phyloP scores from a whole-genome alignment of 2,329 filamentous ascomycete species.

The Neophaeococcomyces mojaviensis region DNA sequence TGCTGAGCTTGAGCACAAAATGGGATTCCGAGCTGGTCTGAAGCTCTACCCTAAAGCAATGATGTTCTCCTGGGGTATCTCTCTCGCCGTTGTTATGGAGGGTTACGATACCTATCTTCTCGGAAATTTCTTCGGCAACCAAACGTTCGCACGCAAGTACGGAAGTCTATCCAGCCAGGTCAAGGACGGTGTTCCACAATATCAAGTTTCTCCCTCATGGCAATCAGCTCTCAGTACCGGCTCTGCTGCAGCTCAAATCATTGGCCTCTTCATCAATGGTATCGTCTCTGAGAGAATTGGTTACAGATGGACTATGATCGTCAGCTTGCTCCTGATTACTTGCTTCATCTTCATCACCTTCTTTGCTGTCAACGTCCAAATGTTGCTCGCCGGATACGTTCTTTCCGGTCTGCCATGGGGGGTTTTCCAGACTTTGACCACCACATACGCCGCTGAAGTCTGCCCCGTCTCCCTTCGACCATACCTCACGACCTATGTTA shows the following conservation, averaged over 20 bases:
- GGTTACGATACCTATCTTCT: slow-evolving; percentile 24
- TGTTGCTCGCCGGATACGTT: slow-evolving; percentile 31
- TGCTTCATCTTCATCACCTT: slow-evolving; percentile 33
- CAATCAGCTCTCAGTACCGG: slow-evolving; percentile 37
- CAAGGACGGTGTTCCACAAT: slow-evolving; percentile 17
- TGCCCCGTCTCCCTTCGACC: slow-evolving; percentile 28
- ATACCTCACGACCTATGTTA: slow-evolving; percentile 32
- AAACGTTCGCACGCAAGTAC: slow-evolving; percentile 19
- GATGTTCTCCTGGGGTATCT: slow-evolving; percentile 52
- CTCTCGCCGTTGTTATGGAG: slow-evolving; percentile 23
- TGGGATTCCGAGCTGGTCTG: slow-evolving; percentile 57
- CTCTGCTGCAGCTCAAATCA: slow-evolving; percentile 21
- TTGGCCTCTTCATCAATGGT: slow-evolving; percentile 22
- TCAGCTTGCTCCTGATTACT: slow-evolving; percentile 21
- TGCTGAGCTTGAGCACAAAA: slow-evolving; percentile 18
- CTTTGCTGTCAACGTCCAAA: slow-evolving; percentile 31
- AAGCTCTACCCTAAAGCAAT: slow-evolving; percentile 81
- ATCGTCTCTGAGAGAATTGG: slow-evolving; percentile 39
- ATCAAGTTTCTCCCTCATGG: slow-evolving; percentile 29
- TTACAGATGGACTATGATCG: slow-evolving; percentile 26
- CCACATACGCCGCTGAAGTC: slow-evolving; percentile 34
- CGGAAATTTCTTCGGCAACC: slow-evolving; percentile 23
- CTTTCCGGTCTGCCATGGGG: slow-evolving; percentile 36
- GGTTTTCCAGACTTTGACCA: slow-evolving; percentile 30
- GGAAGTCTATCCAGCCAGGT: slow-evolving; percentile 12